Evolutionary conservation across 1,284 basidiomycete genomes (phyloP).

Genomic region (Xerocomus alliaceus): DNA sequence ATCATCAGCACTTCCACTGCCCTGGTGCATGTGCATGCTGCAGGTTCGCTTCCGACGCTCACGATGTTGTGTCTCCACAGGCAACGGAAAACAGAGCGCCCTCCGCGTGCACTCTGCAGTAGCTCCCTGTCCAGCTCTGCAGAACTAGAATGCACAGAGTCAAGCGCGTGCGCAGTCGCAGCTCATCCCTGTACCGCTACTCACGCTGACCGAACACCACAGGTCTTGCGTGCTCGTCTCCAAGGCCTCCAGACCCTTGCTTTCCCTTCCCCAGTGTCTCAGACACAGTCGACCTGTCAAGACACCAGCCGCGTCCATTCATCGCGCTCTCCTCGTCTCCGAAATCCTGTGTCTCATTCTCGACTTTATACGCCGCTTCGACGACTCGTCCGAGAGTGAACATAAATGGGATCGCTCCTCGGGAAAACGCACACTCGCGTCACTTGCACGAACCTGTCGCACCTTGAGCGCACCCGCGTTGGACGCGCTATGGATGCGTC

Average conservation of each 20-base stretch:
- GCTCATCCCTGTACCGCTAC: neutral
- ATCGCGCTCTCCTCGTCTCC: slow-evolving; percentile 30
- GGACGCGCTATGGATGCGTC: slow-evolving; percentile 35
- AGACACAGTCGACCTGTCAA: neutral
- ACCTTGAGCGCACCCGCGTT: slow-evolving; percentile 27
- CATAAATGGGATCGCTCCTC: slow-evolving; percentile 19
- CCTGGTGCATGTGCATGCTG: too few relatives aligned
- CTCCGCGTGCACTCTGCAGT: neutral
- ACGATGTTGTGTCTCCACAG: slow-evolving; percentile 8
- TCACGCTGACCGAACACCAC: slow-evolving; percentile 2
- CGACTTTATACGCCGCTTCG: slow-evolving; percentile 27
- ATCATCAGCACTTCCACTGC: too few relatives aligned
- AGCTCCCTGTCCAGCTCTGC: neutral
- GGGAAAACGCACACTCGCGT: slow-evolving; percentile 33
- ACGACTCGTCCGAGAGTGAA: slow-evolving; percentile 29
- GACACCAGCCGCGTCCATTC: slow-evolving; percentile 12
- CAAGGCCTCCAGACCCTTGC: neutral
- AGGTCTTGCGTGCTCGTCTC: neutral
- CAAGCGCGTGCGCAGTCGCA: slow-evolving; percentile 8
- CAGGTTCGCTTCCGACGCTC: neutral
- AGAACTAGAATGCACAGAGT: neutral
- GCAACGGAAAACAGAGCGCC: neutral
- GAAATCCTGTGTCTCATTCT: slow-evolving; percentile 37
- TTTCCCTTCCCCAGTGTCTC: slow-evolving; percentile 5
- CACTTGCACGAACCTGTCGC: slow-evolving; percentile 36